Percentiles rank a stretch among this genome's conserved stretches.
Evolutionary conservation across 129 eudicot species (phyloP).

Genomic region (Lactuca sativa): DNA sequence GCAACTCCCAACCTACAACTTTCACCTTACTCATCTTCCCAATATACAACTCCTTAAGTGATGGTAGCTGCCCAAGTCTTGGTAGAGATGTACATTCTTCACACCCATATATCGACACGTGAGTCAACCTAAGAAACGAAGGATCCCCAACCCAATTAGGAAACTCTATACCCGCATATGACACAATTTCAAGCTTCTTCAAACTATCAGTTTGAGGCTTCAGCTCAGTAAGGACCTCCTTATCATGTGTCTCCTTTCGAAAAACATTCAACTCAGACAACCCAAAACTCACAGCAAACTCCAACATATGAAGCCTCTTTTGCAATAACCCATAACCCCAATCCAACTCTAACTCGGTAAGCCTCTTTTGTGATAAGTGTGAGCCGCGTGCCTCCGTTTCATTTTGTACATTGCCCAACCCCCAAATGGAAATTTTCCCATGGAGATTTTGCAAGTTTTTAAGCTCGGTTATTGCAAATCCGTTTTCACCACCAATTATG

Average conservation of each 20-base stretch:
- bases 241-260: background rate
- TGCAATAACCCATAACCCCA: conserved; percentile 33
- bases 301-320: conserved; percentile 48
- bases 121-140: too few species aligned
- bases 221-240: background rate
- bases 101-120: background rate
- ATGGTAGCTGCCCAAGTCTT: conserved; percentile 39
- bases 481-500: conserved; percentile 17
- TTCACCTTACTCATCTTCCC: conserved; percentile 19
- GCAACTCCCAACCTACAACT: conserved; percentile 39
- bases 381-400: conserved; percentile 33
- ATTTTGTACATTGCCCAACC: conserved; percentile 29
- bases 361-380: conserved; percentile 22
- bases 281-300: too few species aligned
- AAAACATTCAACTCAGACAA: background rate
- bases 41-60: conserved; percentile 29
- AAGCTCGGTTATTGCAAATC: conserved; percentile 19
- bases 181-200: background rate
- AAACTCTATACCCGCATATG: too few species aligned
- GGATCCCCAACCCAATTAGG: too few species aligned
- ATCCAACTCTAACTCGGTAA: conserved; percentile 27
- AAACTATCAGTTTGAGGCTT: conserved; percentile 29
- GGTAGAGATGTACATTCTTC: conserved; percentile 21
- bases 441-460: conserved; percentile 5
- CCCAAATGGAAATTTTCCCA: conserved; percentile 27